phyloP scores from a whole-genome alignment of 495 filamentous ascomycete species.

The Aspergillus biplanus region DNA sequence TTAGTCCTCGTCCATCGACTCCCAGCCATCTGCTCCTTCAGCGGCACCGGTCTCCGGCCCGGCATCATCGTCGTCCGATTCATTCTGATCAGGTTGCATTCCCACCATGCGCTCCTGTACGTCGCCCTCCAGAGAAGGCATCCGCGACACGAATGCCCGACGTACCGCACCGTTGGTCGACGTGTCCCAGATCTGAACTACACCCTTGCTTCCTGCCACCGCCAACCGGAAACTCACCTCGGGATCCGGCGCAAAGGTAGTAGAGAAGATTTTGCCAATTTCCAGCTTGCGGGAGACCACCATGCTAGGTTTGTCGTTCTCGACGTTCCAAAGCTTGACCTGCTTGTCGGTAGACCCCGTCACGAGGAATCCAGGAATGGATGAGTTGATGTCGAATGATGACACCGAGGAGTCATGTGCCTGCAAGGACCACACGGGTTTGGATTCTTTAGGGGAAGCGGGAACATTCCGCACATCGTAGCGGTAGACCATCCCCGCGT shows the following conservation, averaged over 20 bases:
- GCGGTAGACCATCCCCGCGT: constrained; percentile 85
- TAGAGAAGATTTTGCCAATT: constrained; percentile 92
- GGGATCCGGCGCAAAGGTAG: constrained; percentile 82
- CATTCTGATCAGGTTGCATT: constrained; percentile 66
- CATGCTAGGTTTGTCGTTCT: constrained; percentile 74
- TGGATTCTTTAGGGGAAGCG: constrained; percentile 68
- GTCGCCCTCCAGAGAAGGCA: constrained; percentile 61
- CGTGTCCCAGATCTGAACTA: constrained; percentile 95
- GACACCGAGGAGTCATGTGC: constrained; percentile 94
- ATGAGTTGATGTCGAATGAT: constrained; percentile 87
- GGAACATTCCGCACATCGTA: constrained; percentile 78
- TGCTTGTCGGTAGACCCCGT: constrained; percentile 92
- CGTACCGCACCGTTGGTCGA: constrained; percentile 92
- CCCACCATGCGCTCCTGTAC: constrained; percentile 78
- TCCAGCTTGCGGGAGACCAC: constrained; percentile 90
- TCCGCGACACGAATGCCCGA: constrained; percentile 75
- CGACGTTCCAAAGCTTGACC: constrained; percentile 96
- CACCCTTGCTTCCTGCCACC: constrained; percentile 92
- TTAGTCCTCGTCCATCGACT: constrained; percentile 89
- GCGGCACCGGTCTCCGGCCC: constrained; percentile 56
- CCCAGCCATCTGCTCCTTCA: constrained; percentile 64
- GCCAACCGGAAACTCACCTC: constrained; percentile 90
- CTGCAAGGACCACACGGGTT: constrained; percentile 90
- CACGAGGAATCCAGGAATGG: constrained; percentile 88
- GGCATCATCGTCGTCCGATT: constrained; percentile 62